A percentile compares a stretch with the other conserved stretches of the same genome.
phyloP scores from a whole-genome alignment of 163 green algal genomes.

The Volvox carteri region DNA sequence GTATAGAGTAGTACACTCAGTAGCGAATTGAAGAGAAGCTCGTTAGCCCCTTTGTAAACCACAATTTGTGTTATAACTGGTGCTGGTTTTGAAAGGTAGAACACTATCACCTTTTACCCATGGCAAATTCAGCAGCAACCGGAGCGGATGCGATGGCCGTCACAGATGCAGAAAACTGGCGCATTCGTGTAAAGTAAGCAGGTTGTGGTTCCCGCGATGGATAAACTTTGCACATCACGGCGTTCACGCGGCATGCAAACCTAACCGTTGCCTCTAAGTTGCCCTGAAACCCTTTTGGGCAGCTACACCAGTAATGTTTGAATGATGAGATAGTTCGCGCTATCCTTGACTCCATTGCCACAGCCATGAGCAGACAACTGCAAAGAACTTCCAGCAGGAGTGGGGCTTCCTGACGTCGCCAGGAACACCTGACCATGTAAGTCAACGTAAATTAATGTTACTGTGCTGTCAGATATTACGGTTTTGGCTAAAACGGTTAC shows the following conservation, averaged over 20 bases:
- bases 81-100: neutral
- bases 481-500: too few relatives aligned
- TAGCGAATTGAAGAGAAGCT: too few relatives aligned
- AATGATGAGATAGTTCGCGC: too few relatives aligned
- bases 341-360: too few relatives aligned
- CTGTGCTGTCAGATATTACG: too few relatives aligned
- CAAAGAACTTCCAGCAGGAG: neutral
- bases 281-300: neutral
- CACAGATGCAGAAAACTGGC: slow-evolving; percentile 37
- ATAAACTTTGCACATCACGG: neutral
- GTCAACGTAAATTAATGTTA: neutral
- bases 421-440: slow-evolving; percentile 15
- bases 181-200: slow-evolving; percentile 20
- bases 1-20: too few relatives aligned
- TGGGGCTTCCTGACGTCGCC: neutral
- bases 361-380: slow-evolving; percentile 4
- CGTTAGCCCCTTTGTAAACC: too few relatives aligned
- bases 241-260: neutral
- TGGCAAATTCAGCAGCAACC: neutral
- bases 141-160: slow-evolving; percentile 36
- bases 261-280: neutral
- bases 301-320: too few relatives aligned
- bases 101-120: neutral
- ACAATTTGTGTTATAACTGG: too few relatives aligned
- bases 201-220: too few relatives aligned